These are phyloP conservation scores for Calonectria hongkongensis DNA, from an alignment of 2,329 filamentous ascomycete species.

Conservation along the genomic window DNA sequence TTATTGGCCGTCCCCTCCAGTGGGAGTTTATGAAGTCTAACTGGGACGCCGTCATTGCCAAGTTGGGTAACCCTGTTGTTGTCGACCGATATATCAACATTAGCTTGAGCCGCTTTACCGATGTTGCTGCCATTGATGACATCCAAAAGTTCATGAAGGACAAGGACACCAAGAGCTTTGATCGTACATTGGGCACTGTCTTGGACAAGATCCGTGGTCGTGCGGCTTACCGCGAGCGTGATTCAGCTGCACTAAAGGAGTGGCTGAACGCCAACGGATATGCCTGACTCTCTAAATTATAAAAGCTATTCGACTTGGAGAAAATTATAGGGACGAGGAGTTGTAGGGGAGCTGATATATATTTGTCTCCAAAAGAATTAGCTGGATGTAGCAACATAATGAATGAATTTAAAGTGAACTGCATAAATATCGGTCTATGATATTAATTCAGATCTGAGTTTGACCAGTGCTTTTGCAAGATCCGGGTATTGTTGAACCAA, in stretches of 20 bases:
- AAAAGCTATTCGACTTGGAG: slow-evolving; percentile 26
- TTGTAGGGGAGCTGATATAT: background rate
- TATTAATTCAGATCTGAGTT: too few species aligned
- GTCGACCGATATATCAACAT: slow-evolving; percentile 91
- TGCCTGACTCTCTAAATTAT: slow-evolving; percentile 59
- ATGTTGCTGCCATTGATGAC: slow-evolving; percentile 80
- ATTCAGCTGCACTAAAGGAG: slow-evolving; percentile 82
- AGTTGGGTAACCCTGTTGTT: slow-evolving; percentile 89
- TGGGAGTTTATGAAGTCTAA: slow-evolving; percentile 92
- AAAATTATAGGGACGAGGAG: background rate
- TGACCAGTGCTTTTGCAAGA: background rate
- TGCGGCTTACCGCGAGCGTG: slow-evolving; percentile 87
- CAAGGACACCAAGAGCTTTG: slow-evolving; percentile 91
- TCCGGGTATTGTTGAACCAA: too few species aligned
- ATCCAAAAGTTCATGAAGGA: slow-evolving; percentile 89
- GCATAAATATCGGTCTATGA: too few species aligned
- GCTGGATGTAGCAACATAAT: slow-evolving; percentile 34
- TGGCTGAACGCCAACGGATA: slow-evolving; percentile 80
- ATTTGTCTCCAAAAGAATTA: background rate
- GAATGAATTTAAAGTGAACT: slow-evolving; percentile 11
- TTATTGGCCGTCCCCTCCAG: slow-evolving; percentile 81
- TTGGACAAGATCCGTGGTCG: slow-evolving; percentile 90
- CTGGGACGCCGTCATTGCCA: slow-evolving; percentile 83
- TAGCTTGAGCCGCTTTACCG: slow-evolving; percentile 86
- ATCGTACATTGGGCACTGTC: slow-evolving; percentile 89